Evolutionary conservation across 1,284 basidiomycete genomes (phyloP).

Genomic region (Hemileia vastatrix): DNA sequence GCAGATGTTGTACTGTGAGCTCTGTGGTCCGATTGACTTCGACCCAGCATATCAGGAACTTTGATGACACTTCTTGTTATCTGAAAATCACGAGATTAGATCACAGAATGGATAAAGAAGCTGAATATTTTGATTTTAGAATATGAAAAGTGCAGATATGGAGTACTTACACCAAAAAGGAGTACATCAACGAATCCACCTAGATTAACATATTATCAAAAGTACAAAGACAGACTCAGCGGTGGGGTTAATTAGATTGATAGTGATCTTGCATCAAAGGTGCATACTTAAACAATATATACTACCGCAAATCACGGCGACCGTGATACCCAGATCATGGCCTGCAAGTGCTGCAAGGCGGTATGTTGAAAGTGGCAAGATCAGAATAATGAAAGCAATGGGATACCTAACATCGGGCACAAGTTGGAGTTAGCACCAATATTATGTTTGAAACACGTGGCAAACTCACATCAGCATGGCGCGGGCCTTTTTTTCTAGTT

Average conservation of each 20-base stretch:
- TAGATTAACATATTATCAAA: neutral
- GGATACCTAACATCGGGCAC: conserved; percentile 7
- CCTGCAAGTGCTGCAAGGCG: conserved; percentile 15
- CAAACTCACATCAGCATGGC: conserved; percentile 16
- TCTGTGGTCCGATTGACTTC: conserved; percentile 3
- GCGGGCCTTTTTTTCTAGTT: conserved; percentile 10
- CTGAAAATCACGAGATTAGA: neutral
- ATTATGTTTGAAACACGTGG: neutral
- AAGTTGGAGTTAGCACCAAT: neutral
- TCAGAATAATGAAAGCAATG: conserved; percentile 19
- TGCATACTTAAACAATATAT: conserved; percentile 17
- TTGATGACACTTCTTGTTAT: conserved; percentile 14
- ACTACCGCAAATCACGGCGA: conserved; percentile 1
- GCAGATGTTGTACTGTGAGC: neutral
- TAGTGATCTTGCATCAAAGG: neutral
- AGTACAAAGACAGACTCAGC: no score
- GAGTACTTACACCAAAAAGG: conserved; percentile 20
- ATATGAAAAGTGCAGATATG: no score
- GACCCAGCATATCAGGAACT: neutral
- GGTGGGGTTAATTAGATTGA: neutral
- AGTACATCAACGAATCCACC: conserved; percentile 22
- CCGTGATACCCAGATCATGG: conserved; percentile 21
- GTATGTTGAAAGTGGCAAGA: conserved; percentile 16
- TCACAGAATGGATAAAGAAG: neutral
- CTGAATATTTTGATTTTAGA: neutral